Base-by-base conservation (phyloP, 495 filamentous ascomycete species). In the Penicillium subrubescens region DNA sequence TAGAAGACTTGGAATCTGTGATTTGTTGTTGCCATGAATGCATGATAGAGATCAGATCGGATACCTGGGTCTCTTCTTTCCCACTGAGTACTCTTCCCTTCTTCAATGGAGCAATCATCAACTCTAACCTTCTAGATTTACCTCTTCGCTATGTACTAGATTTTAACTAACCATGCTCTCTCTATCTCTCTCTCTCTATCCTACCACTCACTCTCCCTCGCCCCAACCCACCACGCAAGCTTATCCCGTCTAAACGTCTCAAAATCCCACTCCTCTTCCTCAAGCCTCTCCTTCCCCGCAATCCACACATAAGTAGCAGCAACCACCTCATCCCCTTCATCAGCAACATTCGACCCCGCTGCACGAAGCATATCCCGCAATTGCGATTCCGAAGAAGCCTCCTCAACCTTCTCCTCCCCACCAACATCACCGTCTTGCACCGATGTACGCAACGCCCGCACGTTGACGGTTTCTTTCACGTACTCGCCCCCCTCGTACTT, bases 401-500 rank as follows among this genome's bases (percentile, higher is more conserved):
- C 44, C 25, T 31, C 52, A 27, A 4, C 25, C 25, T 27, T 27
- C 25, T 27, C 25, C 25, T 27, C 25, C 25, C 25, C 25, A 27
- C 25, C 25, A 31, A 51, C 46, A 21, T 2, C 44, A 19, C 10
- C 8, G 10, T 56, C 51, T 23, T 71, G 75, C 0, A 78, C 71
- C 1, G 77, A 71, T 11, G 79, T 79, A 3, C 70, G 73, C 31
- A 93, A 68, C 2, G 89, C 66, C 27, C 79, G 82, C 27, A 89
- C 88, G 8, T 74, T 81, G 7, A 97, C 91, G 12, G 68, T 78
- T 21, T 73, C 69, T 39, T 92, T 84, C 27, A 81, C 73, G 71
- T 98, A 99, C 69, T 92, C 83, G 0, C 56, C 51, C 0, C 95
- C 95, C 73, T 99, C 95, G 67, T 96, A 99, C 10, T 77, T 71